Base-by-base conservation (phyloP, 1,139 yeast species). In the Pichia norvegensis region DNA sequence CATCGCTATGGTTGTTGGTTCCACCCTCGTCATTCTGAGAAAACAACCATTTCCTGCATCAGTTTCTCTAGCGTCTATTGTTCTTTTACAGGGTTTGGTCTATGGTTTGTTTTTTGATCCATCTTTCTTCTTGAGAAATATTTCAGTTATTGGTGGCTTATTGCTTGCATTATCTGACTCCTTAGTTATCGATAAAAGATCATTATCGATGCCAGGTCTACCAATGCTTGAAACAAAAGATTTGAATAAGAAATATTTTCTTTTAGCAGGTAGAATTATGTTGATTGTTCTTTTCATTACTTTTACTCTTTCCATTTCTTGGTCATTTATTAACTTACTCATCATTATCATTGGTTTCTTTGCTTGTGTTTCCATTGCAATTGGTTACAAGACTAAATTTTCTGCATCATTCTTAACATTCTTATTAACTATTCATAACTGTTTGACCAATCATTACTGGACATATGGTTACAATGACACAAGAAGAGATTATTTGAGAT, bases 361-460 rank as follows among this genome's bases (percentile, higher is more conserved):
- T 31, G 76, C 85, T 19, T 85, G 95, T 63, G 73, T 79, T 33
- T 79, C 95, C 48, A 92, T 92, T 52, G 88, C 86, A 36, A 79
- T 92, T 55, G 98, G 98, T 27, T 92, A 79, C 75, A 90, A 88
- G 70, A 92, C 98, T 44, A 86, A 87, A 61, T 78, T 88, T 57
- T 82, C 95, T 36, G 97, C 98, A 3, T 78, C 83, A 37, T 66
- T 85, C 45, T 73, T 92, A 62, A 87, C 94, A 25, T 67, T 84
- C 29, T 67, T 88, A 56, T 75, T 92, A 54, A 73, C 85, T 52
- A 67, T 82, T 54, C 88, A 86, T 70, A 90, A 92, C 67, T 65
- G 87, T 48, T 67, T 83, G 43, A 79, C 83, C 53, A 92, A 92
- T 70, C 90, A 88, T 59, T 92, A 88, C 72, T 92, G 98, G 98